These are phyloP conservation scores for Exsudoporus frostii DNA, from an alignment of 768 basidiomycete species.

Conservation along the genomic window DNA sequence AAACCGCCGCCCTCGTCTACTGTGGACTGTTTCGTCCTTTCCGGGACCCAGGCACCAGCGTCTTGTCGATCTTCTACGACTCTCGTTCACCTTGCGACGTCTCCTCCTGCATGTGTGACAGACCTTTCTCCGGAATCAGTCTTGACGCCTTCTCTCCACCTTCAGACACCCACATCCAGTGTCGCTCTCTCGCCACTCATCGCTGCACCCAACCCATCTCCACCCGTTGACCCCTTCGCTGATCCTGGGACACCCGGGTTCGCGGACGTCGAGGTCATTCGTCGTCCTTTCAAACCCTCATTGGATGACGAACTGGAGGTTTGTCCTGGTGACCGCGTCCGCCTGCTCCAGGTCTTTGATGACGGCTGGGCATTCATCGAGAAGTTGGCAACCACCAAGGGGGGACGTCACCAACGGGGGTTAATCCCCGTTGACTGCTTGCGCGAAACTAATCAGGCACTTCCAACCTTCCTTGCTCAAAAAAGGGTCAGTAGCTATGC, in stretches of 20 bases:
- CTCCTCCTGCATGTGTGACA: conserved; percentile 12
- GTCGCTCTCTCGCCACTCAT: background rate
- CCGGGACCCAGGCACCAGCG: background rate
- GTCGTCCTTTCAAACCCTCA: conserved; percentile 54
- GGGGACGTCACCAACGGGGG: conserved; percentile 33
- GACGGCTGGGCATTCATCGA: conserved; percentile 73
- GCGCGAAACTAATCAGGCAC: conserved; percentile 43
- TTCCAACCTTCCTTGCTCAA: conserved; percentile 47
- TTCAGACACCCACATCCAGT: background rate
- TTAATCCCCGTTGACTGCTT: conserved; percentile 73
- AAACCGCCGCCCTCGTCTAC: conserved; percentile 31
- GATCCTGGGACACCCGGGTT: conserved; percentile 34
- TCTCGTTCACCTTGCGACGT: conserved; percentile 16
- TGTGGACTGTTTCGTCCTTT: background rate
- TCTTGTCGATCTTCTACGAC: conserved; percentile 17
- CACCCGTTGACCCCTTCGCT: conserved; percentile 31
- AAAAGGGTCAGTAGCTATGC: conserved; percentile 45
- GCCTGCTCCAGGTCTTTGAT: conserved; percentile 53
- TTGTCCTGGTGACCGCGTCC: conserved; percentile 47
- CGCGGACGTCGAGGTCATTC: conserved; percentile 45
- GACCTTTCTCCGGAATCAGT: conserved; percentile 16
- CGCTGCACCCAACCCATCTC: conserved; percentile 14
- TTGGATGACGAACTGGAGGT: conserved; percentile 61
- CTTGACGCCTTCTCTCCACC: conserved; percentile 10
- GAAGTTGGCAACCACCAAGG: conserved; percentile 28